These are phyloP conservation scores for Cladorrhinum samala DNA, from an alignment of 495 filamentous ascomycete genomes.

Conservation along the genomic window DNA sequence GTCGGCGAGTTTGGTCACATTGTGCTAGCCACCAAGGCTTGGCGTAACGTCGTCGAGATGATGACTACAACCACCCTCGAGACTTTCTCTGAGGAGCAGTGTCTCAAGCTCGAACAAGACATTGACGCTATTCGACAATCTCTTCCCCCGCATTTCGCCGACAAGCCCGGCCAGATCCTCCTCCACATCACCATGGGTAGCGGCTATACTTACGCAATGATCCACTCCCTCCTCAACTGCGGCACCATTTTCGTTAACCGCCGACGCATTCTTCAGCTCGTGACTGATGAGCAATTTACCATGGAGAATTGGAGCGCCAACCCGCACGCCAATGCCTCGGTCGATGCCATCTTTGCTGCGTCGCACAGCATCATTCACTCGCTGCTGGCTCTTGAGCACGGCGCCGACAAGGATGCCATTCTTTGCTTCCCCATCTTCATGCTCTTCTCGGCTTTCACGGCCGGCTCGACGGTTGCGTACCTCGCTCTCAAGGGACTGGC, in stretches of 20 bases:
- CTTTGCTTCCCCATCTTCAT: constrained; percentile 48
- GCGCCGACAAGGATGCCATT: constrained; percentile 42
- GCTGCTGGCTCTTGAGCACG: constrained; percentile 39
- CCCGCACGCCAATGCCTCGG: constrained; percentile 31
- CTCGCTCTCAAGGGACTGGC: constrained; percentile 45
- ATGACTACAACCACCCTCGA: constrained; percentile 40
- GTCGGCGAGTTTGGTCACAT: constrained; percentile 48
- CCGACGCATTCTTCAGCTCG: constrained; percentile 44
- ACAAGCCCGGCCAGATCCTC: constrained; percentile 45
- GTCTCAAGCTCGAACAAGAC: constrained; percentile 35
- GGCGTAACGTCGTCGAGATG: constrained; percentile 49
- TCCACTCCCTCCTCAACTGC: constrained; percentile 46
- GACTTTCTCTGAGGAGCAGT: constrained; percentile 41
- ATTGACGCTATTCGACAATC: constrained; percentile 41
- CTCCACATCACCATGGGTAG: constrained; percentile 50
- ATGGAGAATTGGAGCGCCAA: constrained; percentile 40
- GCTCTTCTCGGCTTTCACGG: constrained; percentile 47
- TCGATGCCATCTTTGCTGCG: constrained; percentile 44
- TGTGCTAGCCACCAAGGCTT: constrained; percentile 45
- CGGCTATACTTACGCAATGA: constrained; percentile 46
- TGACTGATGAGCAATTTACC: constrained; percentile 40
- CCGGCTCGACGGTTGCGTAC: constrained; percentile 45
- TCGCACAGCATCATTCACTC: constrained; percentile 44
- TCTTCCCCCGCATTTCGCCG: constrained; percentile 42
- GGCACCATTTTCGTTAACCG: constrained; percentile 47